phyloP scores from a whole-genome alignment of 2,329 filamentous ascomycete species.

The Chaetomium olivaceum region DNA sequence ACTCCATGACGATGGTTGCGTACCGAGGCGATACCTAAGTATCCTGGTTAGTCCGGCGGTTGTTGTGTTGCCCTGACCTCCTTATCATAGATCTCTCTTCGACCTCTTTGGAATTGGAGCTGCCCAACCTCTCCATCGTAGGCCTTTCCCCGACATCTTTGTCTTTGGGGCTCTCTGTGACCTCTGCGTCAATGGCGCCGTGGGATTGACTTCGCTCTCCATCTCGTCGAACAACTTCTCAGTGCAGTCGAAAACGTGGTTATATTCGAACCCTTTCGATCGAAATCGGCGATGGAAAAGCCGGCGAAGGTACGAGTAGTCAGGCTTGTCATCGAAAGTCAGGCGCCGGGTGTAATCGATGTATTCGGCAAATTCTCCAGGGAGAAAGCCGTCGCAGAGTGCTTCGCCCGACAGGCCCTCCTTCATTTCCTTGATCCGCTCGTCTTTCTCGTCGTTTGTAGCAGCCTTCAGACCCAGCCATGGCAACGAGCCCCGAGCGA shows the following conservation, averaged over 20 bases:
- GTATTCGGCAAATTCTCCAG: slow-evolving; percentile 5
- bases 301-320: slow-evolving; percentile 13
- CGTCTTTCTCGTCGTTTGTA: slow-evolving; percentile 1
- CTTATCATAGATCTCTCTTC: not conserved
- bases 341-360: slow-evolving; percentile 3
- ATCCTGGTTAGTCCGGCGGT: not conserved
- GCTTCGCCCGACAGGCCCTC: slow-evolving; percentile 9
- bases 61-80: too few species aligned
- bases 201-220: slow-evolving; percentile 3
- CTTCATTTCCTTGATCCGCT: slow-evolving; percentile 15
- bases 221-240: slow-evolving; percentile 14
- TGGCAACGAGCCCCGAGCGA: slow-evolving; percentile 9
- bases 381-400: slow-evolving; percentile 12
- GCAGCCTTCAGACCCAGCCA: slow-evolving; percentile 5
- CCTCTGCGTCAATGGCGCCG: not conserved
- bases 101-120: slow-evolving; percentile 1
- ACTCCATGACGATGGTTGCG: slow-evolving; percentile 3
- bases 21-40: slow-evolving; percentile 1
- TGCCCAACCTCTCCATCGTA: slow-evolving; percentile 3
- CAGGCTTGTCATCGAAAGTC: slow-evolving; percentile 3
- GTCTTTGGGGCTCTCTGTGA: not conserved
- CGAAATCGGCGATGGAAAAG: slow-evolving; percentile 8
- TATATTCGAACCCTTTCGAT: slow-evolving; percentile 4
- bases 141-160: slow-evolving; percentile 4
- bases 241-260: slow-evolving; percentile 10